Percentiles rank a stretch among this genome's conserved stretches.
Conservation (phyloP, 371 early-diverging fungal species). For the Rhizopus delemar region DNA sequence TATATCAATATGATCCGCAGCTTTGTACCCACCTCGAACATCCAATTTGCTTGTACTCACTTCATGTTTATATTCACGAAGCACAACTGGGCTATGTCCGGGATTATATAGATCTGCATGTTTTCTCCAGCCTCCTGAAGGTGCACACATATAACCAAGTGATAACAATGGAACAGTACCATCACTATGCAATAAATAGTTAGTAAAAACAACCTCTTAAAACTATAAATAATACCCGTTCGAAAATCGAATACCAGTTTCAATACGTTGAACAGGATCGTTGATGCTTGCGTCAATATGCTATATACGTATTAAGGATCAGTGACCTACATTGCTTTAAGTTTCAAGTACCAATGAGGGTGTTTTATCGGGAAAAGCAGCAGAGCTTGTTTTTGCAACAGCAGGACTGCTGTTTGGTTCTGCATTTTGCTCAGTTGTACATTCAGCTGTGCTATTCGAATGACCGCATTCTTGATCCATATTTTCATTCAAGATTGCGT, state of each 20-base stretch:
- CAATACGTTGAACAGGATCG: slow-evolving; percentile 42
- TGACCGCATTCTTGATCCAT: slow-evolving; percentile 8
- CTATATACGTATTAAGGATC: slow-evolving; percentile 10
- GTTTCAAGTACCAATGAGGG: not conserved
- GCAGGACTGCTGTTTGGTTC: not conserved
- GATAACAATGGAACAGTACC: slow-evolving; percentile 92
- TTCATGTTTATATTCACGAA: slow-evolving; percentile 77
- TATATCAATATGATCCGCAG: slow-evolving; percentile 91
- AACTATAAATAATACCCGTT: slow-evolving; percentile 48
- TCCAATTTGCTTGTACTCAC: slow-evolving; percentile 59
- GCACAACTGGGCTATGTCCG: slow-evolving; percentile 67
- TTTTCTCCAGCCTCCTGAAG: slow-evolving; percentile 83
- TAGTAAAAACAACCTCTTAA: not conserved
- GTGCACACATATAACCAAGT: slow-evolving; percentile 88
- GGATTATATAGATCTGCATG: slow-evolving; percentile 80
- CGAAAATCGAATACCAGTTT: slow-evolving; percentile 58
- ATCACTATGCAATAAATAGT: slow-evolving; percentile 59
- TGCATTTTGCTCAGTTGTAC: slow-evolving; percentile 5
- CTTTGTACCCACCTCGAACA: slow-evolving; percentile 81
- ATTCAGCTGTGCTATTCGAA: slow-evolving; percentile 3
- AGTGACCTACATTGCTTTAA: not conserved
- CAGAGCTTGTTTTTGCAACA: not conserved
- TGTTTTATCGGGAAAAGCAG: not conserved
- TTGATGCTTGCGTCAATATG: slow-evolving; percentile 50
- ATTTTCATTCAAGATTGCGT: slow-evolving; percentile 32